phyloP scores from a whole-genome alignment of 768 basidiomycete species.

The Pholiota molesta region DNA sequence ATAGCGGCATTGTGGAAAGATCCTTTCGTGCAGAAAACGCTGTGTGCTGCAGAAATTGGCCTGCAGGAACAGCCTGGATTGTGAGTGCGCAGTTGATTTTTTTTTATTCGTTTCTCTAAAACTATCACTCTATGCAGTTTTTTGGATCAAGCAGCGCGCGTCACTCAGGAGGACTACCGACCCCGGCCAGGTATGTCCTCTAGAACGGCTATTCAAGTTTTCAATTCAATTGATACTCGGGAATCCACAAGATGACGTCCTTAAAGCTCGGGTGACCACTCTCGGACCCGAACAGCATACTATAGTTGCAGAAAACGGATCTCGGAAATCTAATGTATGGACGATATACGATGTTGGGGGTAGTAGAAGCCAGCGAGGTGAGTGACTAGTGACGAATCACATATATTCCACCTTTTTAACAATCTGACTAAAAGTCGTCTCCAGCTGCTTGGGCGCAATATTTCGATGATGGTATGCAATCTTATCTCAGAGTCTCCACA shows the following conservation, averaged over 20 bases:
- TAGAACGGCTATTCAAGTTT: not conserved
- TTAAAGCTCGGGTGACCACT: constrained; percentile 66
- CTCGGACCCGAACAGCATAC: constrained; percentile 67
- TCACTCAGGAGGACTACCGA: constrained; percentile 51
- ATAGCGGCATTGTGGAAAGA: constrained; percentile 59
- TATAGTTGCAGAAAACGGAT: constrained; percentile 46
- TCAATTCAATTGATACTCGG: not conserved
- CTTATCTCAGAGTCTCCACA: not conserved
- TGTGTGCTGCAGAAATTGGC: constrained; percentile 45
- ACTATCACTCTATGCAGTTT: constrained; percentile 43
- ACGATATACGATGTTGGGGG: constrained; percentile 73
- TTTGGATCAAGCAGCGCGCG: constrained; percentile 53
- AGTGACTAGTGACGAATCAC: constrained; percentile 12
- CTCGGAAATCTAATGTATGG: constrained; percentile 50
- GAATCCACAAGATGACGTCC: constrained; percentile 53
- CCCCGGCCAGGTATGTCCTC: constrained; percentile 52
- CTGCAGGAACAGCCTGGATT: constrained; percentile 65
- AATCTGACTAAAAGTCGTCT: not conserved
- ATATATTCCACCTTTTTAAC: not conserved
- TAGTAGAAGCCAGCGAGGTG: constrained; percentile 57
- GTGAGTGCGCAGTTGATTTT: constrained; percentile 40
- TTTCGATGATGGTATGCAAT: constrained; percentile 60
- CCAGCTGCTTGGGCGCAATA: constrained; percentile 71
- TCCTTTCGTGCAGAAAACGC: constrained; percentile 41
- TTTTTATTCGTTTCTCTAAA: not conserved